phyloP scores from a whole-genome alignment of 1,284 basidiomycete species.

The Amylostereum areolatum region DNA sequence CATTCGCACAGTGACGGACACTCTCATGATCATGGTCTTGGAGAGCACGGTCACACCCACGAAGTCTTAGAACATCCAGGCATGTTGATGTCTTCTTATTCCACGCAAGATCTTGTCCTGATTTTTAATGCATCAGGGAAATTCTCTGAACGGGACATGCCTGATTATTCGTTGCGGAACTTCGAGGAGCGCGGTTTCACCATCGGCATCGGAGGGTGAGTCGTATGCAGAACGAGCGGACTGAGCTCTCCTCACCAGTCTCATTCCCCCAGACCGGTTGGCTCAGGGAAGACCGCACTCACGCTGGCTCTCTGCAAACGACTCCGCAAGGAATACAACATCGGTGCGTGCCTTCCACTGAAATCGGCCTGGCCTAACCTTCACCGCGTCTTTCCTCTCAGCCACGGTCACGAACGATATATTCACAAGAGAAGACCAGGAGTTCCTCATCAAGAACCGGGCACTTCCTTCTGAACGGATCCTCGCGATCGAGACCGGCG shows the following conservation, averaged over 20 bases:
- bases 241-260: not conserved
- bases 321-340: conserved; percentile 82
- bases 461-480: conserved; percentile 86
- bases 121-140: conserved; percentile 52
- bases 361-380: conserved; percentile 1
- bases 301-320: conserved; percentile 88
- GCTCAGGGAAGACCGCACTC: conserved; percentile 95
- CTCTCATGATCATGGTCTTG: conserved; percentile 1
- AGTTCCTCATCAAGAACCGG: conserved; percentile 91
- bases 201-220: conserved; percentile 92
- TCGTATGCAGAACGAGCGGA: conserved; percentile 1
- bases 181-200: conserved; percentile 96
- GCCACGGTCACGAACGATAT: conserved; percentile 96
- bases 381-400: conserved; percentile 23
- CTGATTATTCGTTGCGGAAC: conserved; percentile 80
- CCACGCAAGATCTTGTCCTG: not conserved
- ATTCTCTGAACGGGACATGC: conserved; percentile 88
- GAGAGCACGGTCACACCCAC: not conserved
- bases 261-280: conserved; percentile 69
- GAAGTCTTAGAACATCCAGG: not conserved
- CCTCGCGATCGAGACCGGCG: conserved; percentile 94
- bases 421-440: conserved; percentile 96
- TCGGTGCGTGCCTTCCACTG: conserved; percentile 48
- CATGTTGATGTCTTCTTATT: not conserved
- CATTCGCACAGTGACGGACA: not conserved